Conservation (phyloP, 208 protist species). For the Wallacemonas sp. region DNA sequence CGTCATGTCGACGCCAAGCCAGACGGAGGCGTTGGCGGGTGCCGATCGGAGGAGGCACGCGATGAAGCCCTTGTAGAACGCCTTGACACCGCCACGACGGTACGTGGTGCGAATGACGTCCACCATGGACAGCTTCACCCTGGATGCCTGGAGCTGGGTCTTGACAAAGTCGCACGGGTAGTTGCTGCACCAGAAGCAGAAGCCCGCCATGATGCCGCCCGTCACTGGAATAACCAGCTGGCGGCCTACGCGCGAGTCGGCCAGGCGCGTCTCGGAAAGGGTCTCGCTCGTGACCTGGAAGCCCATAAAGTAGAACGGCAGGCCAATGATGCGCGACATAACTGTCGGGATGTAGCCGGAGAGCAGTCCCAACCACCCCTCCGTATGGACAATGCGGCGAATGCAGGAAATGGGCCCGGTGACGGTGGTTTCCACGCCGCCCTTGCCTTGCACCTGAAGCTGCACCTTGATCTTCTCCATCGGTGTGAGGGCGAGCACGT, state of each 20-base stretch:
- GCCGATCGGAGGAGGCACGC: slow-evolving; percentile 62
- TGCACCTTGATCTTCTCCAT: slow-evolving; percentile 76
- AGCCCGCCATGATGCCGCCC: slow-evolving; percentile 50
- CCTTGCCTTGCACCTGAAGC: slow-evolving; percentile 57
- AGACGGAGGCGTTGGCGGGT: slow-evolving; percentile 77
- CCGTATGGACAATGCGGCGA: slow-evolving; percentile 31
- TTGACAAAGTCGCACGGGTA: slow-evolving; percentile 80
- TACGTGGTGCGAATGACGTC: slow-evolving; percentile 42
- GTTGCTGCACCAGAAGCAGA: slow-evolving; percentile 71
- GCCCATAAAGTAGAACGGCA: slow-evolving; percentile 76
- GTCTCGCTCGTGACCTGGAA: slow-evolving; percentile 37
- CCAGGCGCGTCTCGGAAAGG: slow-evolving; percentile 24
- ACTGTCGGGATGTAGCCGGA: slow-evolving; percentile 60
- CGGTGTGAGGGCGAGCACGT: slow-evolving; percentile 56
- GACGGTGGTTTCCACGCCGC: slow-evolving; percentile 28
- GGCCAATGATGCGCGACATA: slow-evolving; percentile 57
- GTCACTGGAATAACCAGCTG: slow-evolving; percentile 58
- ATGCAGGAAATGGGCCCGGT: slow-evolving; percentile 47
- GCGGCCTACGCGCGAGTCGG: slow-evolving; percentile 19
- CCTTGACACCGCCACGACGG: slow-evolving; percentile 34
- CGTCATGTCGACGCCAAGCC: slow-evolving; percentile 62
- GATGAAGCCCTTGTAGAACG: slow-evolving; percentile 67
- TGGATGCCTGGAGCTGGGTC: slow-evolving; percentile 59
- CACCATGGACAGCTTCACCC: slow-evolving; percentile 28
- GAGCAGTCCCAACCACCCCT: slow-evolving; percentile 47